A percentile compares a stretch with the other conserved stretches of the same genome.
phyloP scores from a whole-genome alignment of 2,329 filamentous ascomycete species.

The Alternaria panax region DNA sequence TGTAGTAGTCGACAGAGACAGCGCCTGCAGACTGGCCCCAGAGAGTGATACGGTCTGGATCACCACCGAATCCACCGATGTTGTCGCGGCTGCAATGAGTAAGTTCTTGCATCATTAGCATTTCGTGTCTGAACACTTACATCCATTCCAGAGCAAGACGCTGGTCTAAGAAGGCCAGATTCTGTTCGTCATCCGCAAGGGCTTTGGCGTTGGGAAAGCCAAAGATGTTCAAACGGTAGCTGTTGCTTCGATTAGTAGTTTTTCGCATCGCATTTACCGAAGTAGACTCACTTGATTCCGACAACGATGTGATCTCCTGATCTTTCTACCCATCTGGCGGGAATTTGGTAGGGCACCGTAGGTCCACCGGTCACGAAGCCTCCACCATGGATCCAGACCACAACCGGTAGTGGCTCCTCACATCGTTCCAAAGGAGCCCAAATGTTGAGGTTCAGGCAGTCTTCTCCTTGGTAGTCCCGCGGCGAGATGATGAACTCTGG shows the following conservation, averaged over 20 bases:
- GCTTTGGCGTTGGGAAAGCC: conserved; percentile 50
- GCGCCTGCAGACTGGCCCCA: conserved; percentile 52
- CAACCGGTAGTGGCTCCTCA: conserved; percentile 50
- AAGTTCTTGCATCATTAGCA: conserved; percentile 10
- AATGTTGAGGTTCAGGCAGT: conserved; percentile 58
- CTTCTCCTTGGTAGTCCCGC: conserved; percentile 45
- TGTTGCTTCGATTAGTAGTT: conserved; percentile 7
- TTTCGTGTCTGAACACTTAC: neutral
- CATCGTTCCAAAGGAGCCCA: conserved; percentile 51
- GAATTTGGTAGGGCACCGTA: conserved; percentile 51
- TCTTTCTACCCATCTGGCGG: conserved; percentile 40
- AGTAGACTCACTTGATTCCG: conserved; percentile 41
- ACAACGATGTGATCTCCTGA: conserved; percentile 49
- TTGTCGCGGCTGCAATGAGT: conserved; percentile 37
- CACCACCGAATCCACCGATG: conserved; percentile 48
- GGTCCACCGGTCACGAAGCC: conserved; percentile 55
- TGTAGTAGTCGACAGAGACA: conserved; percentile 56
- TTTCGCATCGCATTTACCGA: conserved; percentile 30
- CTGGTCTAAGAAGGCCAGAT: conserved; percentile 52
- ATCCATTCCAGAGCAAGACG: conserved; percentile 50
- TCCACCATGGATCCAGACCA: conserved; percentile 59
- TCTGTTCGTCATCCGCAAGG: conserved; percentile 39
- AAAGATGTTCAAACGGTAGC: conserved; percentile 51
- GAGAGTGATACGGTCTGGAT: conserved; percentile 49
- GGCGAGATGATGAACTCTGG: conserved; percentile 34